Percentiles rank a stretch among this genome's conserved stretches.
Conservation (phyloP, 345 rosid species). For the Sisymbrium irio region DNA sequence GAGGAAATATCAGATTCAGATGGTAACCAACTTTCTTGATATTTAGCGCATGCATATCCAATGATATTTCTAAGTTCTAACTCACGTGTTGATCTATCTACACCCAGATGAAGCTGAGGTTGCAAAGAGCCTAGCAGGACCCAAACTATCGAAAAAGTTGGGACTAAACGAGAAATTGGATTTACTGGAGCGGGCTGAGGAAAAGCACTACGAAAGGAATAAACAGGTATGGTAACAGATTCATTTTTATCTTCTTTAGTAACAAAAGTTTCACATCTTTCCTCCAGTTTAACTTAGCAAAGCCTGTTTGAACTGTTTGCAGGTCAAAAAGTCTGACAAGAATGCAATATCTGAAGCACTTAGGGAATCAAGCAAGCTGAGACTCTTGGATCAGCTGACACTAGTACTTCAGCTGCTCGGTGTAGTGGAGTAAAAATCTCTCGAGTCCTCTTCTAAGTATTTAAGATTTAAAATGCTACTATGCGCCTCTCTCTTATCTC, state of each 20-base stretch:
- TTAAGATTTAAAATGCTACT: background rate
- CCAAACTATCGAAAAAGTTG: conserved; percentile 48
- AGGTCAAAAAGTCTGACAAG: conserved; percentile 62
- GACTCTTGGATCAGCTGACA: conserved; percentile 55
- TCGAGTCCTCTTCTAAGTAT: background rate
- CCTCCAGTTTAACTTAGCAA: background rate
- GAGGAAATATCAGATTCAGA: conserved; percentile 93
- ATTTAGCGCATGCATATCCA: background rate
- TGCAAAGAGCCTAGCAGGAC: conserved; percentile 42
- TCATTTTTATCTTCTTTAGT: background rate
- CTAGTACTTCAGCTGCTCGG: conserved; percentile 54
- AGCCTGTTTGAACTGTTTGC: conserved; percentile 19
- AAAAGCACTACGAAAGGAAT: conserved; percentile 51
- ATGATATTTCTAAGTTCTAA: background rate
- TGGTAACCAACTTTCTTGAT: conserved; percentile 39
- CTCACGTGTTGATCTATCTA: background rate
- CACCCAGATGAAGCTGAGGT: conserved; percentile 49
- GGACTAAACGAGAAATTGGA: conserved; percentile 61
- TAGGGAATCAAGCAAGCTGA: conserved; percentile 69
- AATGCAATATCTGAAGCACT: conserved; percentile 59
- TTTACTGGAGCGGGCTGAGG: conserved; percentile 71
- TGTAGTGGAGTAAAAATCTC: conserved; percentile 38
- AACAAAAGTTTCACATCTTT: background rate
- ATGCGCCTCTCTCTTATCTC: background rate
- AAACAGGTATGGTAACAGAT: conserved; percentile 51